These are phyloP conservation scores for Hyphopichia burtonii DNA, from an alignment of 1,139 yeast genomes.

Conservation along the genomic window DNA sequence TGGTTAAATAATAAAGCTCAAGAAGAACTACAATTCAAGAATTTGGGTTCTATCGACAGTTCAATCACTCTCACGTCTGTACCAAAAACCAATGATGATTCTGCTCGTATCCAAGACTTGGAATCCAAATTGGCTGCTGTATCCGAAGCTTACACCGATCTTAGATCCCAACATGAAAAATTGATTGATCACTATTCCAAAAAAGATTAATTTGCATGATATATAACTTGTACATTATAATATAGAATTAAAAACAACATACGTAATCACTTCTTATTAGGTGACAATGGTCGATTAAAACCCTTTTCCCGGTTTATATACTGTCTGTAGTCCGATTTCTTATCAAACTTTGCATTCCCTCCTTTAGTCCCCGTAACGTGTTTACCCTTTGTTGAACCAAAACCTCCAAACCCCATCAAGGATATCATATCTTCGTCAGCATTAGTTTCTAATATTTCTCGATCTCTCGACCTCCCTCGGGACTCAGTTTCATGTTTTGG, in stretches of 20 bases:
- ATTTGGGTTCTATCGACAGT: slow-evolving; percentile 37
- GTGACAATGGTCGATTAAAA: slow-evolving; percentile 61
- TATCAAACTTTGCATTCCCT: slow-evolving; percentile 44
- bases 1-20: slow-evolving; percentile 49
- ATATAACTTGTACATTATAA: neutral
- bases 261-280: slow-evolving; percentile 24
- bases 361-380: slow-evolving; percentile 53
- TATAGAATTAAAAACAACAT: neutral
- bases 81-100: slow-evolving; percentile 1
- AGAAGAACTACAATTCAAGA: slow-evolving; percentile 54
- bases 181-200: slow-evolving; percentile 53
- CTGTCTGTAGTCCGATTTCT: slow-evolving; percentile 55
- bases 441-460: slow-evolving; percentile 1
- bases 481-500: slow-evolving; percentile 13
- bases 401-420: slow-evolving; percentile 67
- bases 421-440: slow-evolving; percentile 29
- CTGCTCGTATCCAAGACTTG: slow-evolving; percentile 23
- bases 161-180: slow-evolving; percentile 61
- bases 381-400: slow-evolving; percentile 61
- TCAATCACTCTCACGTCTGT: slow-evolving; percentile 17
- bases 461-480: slow-evolving; percentile 23
- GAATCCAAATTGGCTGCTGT: slow-evolving; percentile 49
- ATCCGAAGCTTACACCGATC: slow-evolving; percentile 56
- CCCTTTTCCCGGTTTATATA: slow-evolving; percentile 67
- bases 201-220: slow-evolving; percentile 17